Percentiles rank a stretch among this genome's conserved stretches.
phyloP scores from a whole-genome alignment of 2,329 filamentous ascomycete species.

The Ophiostoma ulmi region DNA sequence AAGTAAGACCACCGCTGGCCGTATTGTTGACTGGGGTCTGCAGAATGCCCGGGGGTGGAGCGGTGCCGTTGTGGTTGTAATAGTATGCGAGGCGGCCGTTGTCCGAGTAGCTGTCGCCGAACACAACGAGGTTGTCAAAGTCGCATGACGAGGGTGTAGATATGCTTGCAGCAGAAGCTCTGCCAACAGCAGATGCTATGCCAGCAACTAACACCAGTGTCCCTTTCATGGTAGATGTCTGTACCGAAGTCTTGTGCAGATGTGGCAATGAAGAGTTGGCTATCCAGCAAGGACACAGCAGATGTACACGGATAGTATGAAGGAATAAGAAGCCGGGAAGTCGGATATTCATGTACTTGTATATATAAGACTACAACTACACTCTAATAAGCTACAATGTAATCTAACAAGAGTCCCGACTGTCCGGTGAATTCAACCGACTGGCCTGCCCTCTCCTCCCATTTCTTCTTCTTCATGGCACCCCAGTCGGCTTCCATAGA shows the following conservation, averaged over 20 bases:
- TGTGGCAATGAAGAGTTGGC: too few species aligned
- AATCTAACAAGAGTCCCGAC: background rate
- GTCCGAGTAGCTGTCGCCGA: constrained; percentile 74
- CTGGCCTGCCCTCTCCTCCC: background rate
- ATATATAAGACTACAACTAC: background rate
- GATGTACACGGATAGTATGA: too few species aligned
- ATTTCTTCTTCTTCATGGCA: background rate
- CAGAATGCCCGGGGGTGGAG: constrained; percentile 56
- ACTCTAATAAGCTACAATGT: background rate
- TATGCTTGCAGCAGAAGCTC: constrained; percentile 6
- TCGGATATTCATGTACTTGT: background rate
- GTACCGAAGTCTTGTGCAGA: background rate
- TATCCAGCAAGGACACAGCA: background rate
- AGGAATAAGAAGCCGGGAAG: background rate
- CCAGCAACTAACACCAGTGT: background rate
- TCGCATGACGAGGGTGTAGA: constrained; percentile 31
- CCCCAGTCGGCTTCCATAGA: background rate
- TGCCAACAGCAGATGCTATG: constrained; percentile 9
- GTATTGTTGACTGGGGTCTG: constrained; percentile 48
- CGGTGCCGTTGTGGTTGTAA: constrained; percentile 48
- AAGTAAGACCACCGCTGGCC: constrained; percentile 60
- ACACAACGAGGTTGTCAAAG: constrained; percentile 61
- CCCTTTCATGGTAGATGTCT: background rate
- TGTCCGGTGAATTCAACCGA: background rate
- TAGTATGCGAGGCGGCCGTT: constrained; percentile 64